Percentiles rank a stretch among this genome's conserved stretches.
Conservation (phyloP, 2,329 filamentous ascomycete species). For the Cyclaneusma minus region DNA sequence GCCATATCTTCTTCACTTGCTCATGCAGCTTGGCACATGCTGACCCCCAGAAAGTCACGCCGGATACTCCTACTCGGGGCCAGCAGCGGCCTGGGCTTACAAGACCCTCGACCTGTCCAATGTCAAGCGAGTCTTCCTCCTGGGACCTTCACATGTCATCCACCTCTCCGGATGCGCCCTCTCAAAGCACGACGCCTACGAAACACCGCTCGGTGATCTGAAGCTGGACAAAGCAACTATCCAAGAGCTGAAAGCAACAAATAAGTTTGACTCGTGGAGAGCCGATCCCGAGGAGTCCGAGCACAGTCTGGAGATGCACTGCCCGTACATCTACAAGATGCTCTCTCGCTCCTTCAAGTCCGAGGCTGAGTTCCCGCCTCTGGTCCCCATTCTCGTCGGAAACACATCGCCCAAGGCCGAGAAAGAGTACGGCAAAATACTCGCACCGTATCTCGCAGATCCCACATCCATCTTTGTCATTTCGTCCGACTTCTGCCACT, state of each 20-base stretch:
- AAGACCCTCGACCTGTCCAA: conserved; percentile 69
- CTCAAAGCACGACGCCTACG: conserved; percentile 54
- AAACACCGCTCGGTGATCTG: conserved; percentile 60
- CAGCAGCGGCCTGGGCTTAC: conserved; percentile 89
- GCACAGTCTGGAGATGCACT: conserved; percentile 92
- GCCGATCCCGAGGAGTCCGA: conserved; percentile 57
- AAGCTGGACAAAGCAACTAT: conserved; percentile 44
- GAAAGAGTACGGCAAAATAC: conserved; percentile 47
- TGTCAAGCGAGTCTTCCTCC: conserved; percentile 76
- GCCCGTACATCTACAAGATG: conserved; percentile 82
- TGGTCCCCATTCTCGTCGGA: conserved; percentile 80
- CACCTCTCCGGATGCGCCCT: conserved; percentile 66
- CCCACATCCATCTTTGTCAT: conserved; percentile 69
- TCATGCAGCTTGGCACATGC: conserved; percentile 1
- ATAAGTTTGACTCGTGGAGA: conserved; percentile 51
- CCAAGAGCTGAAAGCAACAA: conserved; percentile 31
- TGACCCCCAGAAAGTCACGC: conserved; percentile 55
- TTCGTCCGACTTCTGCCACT: conserved; percentile 95
- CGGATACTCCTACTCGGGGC: conserved; percentile 82
- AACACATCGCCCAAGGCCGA: conserved; percentile 53
- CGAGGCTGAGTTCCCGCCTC: conserved; percentile 44
- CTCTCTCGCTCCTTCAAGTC: conserved; percentile 34
- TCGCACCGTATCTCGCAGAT: conserved; percentile 66
- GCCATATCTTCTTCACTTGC: conserved; percentile 1
- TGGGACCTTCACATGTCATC: conserved; percentile 85